Evolutionary conservation across 768 basidiomycete species (phyloP), one percentile per base, ranked within the genome.

Genomic region (Mycena chlorophos): DNA sequence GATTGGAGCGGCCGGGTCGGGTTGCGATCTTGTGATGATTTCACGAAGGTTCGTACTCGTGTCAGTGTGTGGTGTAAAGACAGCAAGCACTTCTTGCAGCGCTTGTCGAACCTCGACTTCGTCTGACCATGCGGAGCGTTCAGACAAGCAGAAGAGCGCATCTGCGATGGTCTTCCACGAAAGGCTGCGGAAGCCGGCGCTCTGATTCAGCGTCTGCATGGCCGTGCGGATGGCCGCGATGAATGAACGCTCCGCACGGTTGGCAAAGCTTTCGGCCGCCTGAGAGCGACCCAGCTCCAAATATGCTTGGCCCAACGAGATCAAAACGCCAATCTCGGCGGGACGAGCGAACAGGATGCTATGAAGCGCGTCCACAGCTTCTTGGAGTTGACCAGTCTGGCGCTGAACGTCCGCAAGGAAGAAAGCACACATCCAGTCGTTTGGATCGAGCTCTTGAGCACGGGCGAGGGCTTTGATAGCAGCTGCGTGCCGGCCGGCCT

Each of bases 121-220:
- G 23, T 88, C 75, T 12, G 73, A 67, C 58, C 83, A 86, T 3
- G 73, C 71, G 2, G 80, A 72, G 42, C 77, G 74, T 26, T 69
- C 71, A 3, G 88, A 87, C 13, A 98, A 72, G 47, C 82, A 78
- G 63, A 85, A 84, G 3, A 90, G 69, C 3, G 88, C 84, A 68
- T 99, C 95, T 0, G 84, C 90, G 12, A 86, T 76, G 5, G 78
- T 73, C 68, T 98, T 98, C 96, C 95, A 98, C 3, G 81, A 81
- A 2, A 91, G 75, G 4, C 80, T 74, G 17, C 89, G 82, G 67
- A 89, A 88, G 1, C 88, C 87, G 8, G 83, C 68, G 39, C 79
- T 79, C 17, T 74, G 72, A 39, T 78, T 71, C 49, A 89, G 73
- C 20, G 76, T 69, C 37, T 68, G 66, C 49, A 87, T 64, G 17